Percentiles rank a stretch among this genome's conserved stretches.
phyloP scores from a whole-genome alignment of 768 basidiomycete species.

The Antrodiella citrinella region DNA sequence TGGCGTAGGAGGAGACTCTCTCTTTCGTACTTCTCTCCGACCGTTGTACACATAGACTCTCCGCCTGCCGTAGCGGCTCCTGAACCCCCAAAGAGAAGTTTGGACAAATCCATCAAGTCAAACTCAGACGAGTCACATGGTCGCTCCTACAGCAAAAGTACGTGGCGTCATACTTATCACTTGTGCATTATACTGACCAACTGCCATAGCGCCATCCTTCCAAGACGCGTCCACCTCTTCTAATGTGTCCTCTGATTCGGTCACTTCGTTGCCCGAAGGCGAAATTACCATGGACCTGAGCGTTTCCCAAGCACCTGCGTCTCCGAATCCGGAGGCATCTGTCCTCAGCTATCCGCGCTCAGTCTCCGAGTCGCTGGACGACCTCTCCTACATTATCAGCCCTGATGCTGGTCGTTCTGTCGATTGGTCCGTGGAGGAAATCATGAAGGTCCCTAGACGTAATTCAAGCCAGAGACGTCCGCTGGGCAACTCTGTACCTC shows the following conservation, averaged over 20 bases:
- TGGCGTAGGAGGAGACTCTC: neutral
- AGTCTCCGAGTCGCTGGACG: neutral
- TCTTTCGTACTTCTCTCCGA: conserved; percentile 8
- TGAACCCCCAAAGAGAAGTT: neutral
- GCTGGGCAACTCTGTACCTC: neutral
- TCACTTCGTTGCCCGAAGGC: neutral
- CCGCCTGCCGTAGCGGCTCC: conserved; percentile 12
- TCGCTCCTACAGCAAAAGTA: neutral
- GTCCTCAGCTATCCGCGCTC: neutral
- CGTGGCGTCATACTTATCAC: neutral
- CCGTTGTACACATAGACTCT: conserved; percentile 16
- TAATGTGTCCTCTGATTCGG: neutral
- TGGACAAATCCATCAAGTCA: conserved; percentile 1
- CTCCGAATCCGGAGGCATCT: neutral
- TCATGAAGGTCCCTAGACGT: neutral
- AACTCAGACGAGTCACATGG: neutral
- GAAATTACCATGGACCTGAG: neutral
- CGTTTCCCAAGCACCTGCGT: neutral
- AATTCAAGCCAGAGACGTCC: neutral
- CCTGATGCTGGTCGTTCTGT: neutral
- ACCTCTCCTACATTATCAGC: neutral
- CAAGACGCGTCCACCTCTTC: neutral
- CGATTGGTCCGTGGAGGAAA: neutral
- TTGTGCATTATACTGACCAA: neutral
- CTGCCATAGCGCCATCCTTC: neutral